Evolutionary conservation across 495 filamentous ascomycete genomes (phyloP), one percentile per base, ranked within the genome.

Genomic region (Tuber indicum): DNA sequence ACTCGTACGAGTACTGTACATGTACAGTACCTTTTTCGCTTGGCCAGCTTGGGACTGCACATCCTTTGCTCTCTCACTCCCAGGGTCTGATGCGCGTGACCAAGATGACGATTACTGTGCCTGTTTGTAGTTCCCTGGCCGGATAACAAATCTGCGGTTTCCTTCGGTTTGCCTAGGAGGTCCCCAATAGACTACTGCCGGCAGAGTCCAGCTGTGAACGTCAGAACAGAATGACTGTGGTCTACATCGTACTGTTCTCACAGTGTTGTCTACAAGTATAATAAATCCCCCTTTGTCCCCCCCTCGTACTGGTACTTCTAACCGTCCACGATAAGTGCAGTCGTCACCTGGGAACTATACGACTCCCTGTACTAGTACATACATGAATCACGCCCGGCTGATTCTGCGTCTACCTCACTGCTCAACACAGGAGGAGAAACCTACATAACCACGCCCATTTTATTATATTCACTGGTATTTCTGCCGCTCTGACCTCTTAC

Each of bases 131-230:
- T 10, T 43, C 7, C 12, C 26, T 66, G 14, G 5, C 12, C 10
- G 58, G 14, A 8, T 17, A 36, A 4, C 58, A 19, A 66, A 66
- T 14, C 14, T 3, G 49, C 71, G 74, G 77, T 41, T 36, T 66
- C 71, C 39, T 66, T 74, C 71, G 71, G 49, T 73, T 73, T 73
- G 66, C 76, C 41, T 73, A 69, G 17, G 36, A 26, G 16, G 43
- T 26, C n/a, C 58, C 58, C 10, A 66, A 66, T 12, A n/a, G n/a
- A n/a, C n/a, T n/a, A 17, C 58, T 32, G 26, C 14, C 58, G 32
- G 26, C 58, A 12, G 58, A 36, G 5, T 8, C 4, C 14, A 62
- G 52, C 52, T 3, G 52, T 32, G 52, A 32, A 32, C n/a, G n/a
- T n/a, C 26, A 32, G 52, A 14, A 9, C 52, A 36, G 26, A 66